Evolutionary conservation across 768 basidiomycete genomes (phyloP).

Genomic region (Boletus reticuloceps): DNA sequence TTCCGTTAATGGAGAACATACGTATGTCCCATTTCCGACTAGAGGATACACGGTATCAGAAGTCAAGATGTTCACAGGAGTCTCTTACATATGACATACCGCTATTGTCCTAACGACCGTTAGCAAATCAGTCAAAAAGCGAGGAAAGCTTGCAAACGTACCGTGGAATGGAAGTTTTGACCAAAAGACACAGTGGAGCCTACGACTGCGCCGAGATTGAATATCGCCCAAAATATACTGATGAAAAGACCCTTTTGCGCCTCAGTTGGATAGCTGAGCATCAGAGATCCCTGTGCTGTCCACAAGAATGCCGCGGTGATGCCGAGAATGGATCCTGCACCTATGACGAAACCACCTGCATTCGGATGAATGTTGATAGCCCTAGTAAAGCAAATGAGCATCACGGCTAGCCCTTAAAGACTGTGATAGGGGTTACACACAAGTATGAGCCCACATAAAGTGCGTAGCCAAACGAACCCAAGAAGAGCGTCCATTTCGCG

Average conservation of each 20-base stretch:
- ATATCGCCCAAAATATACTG: constrained; percentile 76
- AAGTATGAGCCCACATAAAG: constrained; percentile 72
- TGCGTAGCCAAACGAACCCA: constrained; percentile 72
- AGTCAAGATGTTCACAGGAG: no score
- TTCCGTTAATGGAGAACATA: constrained; percentile 19
- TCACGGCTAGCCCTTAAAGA: no score
- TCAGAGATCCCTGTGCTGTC: constrained; percentile 77
- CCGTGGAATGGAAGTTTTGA: constrained; percentile 63
- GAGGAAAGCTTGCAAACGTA: constrained; percentile 14
- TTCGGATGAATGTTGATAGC: constrained; percentile 66
- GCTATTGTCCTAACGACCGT: no score
- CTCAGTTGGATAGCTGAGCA: constrained; percentile 80
- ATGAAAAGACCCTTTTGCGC: constrained; percentile 71
- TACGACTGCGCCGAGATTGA: constrained; percentile 76
- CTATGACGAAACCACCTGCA: constrained; percentile 61
- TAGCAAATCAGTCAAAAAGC: no score
- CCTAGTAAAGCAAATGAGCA: constrained; percentile 32
- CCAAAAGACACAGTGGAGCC: constrained; percentile 72
- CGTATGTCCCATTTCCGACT: constrained; percentile 75
- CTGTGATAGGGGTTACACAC: constrained; percentile 37
- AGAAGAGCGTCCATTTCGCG: constrained; percentile 60
- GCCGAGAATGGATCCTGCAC: constrained; percentile 68
- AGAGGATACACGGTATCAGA: not conserved
- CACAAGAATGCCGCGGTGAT: constrained; percentile 67
- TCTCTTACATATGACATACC: no score